These are phyloP conservation scores for Salvia miltiorrhiza DNA, from an alignment of 257 asterid species.

Conservation along the genomic window DNA sequence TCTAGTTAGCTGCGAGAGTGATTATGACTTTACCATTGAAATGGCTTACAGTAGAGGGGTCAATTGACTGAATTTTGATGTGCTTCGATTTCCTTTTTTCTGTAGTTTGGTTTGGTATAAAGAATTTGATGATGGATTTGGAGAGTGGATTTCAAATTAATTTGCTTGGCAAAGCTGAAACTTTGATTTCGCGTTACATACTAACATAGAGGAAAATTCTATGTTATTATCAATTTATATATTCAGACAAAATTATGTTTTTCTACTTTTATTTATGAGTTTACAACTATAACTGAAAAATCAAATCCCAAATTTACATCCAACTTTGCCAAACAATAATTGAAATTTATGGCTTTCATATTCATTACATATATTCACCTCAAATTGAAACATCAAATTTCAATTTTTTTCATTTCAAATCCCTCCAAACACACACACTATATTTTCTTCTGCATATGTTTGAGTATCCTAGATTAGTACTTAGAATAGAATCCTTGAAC, in stretches of 20 bases:
- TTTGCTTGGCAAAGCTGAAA: not conserved
- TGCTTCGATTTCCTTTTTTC: not conserved
- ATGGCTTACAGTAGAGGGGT: not conserved
- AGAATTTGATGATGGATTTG: not conserved
- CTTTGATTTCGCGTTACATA: no score
- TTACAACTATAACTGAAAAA: no score
- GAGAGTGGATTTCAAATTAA: not conserved
- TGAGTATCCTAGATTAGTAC: not conserved
- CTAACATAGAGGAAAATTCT: no score
- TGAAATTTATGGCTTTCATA: not conserved
- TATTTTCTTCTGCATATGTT: not conserved
- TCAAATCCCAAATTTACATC: not conserved
- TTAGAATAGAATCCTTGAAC: not conserved
- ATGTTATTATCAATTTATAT: no score
- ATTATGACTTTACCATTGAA: not conserved
- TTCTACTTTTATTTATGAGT: no score
- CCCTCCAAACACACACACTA: not conserved
- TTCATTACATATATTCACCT: not conserved
- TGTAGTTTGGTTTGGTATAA: not conserved
- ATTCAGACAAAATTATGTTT: no score
- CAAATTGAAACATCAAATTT: not conserved
- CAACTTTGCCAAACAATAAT: not conserved
- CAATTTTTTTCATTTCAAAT: not conserved
- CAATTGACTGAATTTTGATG: not conserved
- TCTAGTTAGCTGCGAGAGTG: not conserved